Evolutionary conservation across 805 yeast species (phyloP), one percentile per base, ranked within the genome.

Genomic region (Ogataea corticis): DNA sequence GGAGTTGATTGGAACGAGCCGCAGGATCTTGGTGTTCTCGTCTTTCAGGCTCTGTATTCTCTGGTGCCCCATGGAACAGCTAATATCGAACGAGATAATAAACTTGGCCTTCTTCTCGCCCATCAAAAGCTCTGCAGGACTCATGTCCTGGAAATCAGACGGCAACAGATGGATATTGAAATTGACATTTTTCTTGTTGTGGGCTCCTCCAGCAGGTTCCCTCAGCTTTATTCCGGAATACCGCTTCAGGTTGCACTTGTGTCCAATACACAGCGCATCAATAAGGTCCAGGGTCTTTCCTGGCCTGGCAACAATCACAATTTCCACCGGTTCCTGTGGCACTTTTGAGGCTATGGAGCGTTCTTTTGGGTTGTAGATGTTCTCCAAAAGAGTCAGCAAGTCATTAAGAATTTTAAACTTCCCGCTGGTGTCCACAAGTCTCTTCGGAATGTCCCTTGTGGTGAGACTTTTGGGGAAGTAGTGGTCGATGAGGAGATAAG

Each of bases 401-500:
- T 83, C 85, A 43, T 73, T 75, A 50, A 92, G 65, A 2, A 84
- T 87, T 47, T 76, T 73, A 65, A 92, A 90, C 63, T 91, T 92
- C 14, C 96, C 96, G 63, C 90, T 82, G 1, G 92, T 83, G 37
- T 85, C 88, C 3, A 83, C 82, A 39, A 89, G 59, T 62, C 87
- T 78, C 38, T 68, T 69, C 7, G 94, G 87, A 47, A 82, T 78
- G 57, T 87, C 94, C 62, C 83, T 82, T 36, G 81, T 79, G 10
- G 79, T 75, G 49, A 87, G 70, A 49, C 83, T 82, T 64, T 84
- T 87, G 13, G 98, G 98, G 75, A 88, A 77, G 55, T 84, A 83
- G 62, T 91, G 96, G 46, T 83, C 83, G 43, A 92, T 87, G 41
- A 92, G 68, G 40, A 92, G 66, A 57, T 85, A 91, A 0, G 98